A percentile compares a stretch with the other conserved stretches of the same genome.
These are phyloP conservation scores for Sarcocystis neurona DNA, from an alignment of 169 alveolate genomes.

Conservation along the genomic window DNA sequence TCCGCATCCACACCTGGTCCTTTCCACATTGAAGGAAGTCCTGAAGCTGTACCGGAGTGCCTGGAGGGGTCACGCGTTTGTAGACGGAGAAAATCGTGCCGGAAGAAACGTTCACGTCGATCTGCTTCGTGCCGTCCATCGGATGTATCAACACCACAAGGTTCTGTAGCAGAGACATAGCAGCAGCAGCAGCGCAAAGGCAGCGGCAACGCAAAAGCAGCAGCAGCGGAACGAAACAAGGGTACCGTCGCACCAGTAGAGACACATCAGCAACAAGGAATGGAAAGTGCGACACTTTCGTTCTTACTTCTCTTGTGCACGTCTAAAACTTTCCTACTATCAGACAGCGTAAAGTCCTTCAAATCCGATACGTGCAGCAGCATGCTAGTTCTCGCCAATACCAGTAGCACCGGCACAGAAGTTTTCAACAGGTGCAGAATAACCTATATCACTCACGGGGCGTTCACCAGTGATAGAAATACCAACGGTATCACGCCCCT, in stretches of 20 bases:
- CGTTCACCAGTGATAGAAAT: too few species aligned
- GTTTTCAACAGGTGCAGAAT: too few species aligned
- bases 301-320: background rate
- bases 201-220: background rate
- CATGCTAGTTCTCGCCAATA: too few species aligned
- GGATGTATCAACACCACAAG: slow-evolving; percentile 79
- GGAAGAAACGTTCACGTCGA: slow-evolving; percentile 80
- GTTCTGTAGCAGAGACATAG: background rate
- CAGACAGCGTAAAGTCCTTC: too few species aligned
- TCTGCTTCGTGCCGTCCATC: slow-evolving; percentile 80
- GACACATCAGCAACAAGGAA: background rate
- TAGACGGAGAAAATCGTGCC: slow-evolving; percentile 83
- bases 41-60: slow-evolving; percentile 52
- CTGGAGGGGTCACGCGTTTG: slow-evolving; percentile 53
- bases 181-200: background rate
- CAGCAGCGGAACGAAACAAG: background rate
- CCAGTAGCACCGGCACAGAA: too few species aligned
- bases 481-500: too few species aligned
- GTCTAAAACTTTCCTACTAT: too few species aligned
- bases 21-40: slow-evolving; percentile 74
- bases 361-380: too few species aligned
- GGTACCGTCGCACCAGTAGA: background rate
- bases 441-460: too few species aligned
- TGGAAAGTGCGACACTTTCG: background rate
- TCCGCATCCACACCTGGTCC: slow-evolving; percentile 63